Evolutionary conservation across 345 rosid genomes (phyloP).

Genomic region (Durio zibethinus): DNA sequence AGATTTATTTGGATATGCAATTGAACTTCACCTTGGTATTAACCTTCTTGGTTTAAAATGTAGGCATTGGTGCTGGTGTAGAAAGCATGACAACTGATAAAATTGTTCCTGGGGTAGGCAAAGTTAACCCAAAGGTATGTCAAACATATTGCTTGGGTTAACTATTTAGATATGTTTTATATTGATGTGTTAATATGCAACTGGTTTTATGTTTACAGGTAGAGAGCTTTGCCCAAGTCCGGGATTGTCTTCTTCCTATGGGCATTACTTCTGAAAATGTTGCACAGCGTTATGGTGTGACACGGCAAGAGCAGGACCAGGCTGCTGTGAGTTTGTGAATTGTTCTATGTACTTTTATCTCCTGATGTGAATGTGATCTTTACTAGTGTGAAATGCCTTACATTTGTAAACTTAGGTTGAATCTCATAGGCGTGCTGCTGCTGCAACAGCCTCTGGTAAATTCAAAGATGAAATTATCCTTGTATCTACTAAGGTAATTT

Average conservation of each 20-base stretch:
- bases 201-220: slow-evolving; percentile 36
- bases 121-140: slow-evolving; percentile 67
- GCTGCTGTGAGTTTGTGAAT: slow-evolving; percentile 61
- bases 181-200: slow-evolving; percentile 3
- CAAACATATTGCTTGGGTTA: background rate
- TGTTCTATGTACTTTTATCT: background rate
- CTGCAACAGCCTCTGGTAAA: slow-evolving; percentile 83
- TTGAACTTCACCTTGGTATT: slow-evolving; percentile 2
- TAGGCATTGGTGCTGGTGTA: slow-evolving; percentile 89
- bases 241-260: slow-evolving; percentile 97
- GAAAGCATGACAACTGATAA: slow-evolving; percentile 70
- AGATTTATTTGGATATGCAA: background rate
- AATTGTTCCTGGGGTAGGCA: slow-evolving; percentile 10
- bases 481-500: slow-evolving; percentile 69
- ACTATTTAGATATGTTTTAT: background rate
- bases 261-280: slow-evolving; percentile 97
- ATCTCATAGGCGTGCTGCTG: slow-evolving; percentile 94
- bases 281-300: slow-evolving; percentile 74
- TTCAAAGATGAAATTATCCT: slow-evolving; percentile 88
- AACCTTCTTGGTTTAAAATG: slow-evolving; percentile 18
- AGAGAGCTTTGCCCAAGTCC: slow-evolving; percentile 58
- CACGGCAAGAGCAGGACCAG: slow-evolving; percentile 87
- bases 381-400: slow-evolving; percentile 12
- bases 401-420: slow-evolving; percentile 52
- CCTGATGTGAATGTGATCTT: background rate